A percentile compares a stretch with the other conserved stretches of the same genome.
These are phyloP conservation scores for Penicillium tannophilum DNA, from an alignment of 495 filamentous ascomycete species.

Conservation along the genomic window DNA sequence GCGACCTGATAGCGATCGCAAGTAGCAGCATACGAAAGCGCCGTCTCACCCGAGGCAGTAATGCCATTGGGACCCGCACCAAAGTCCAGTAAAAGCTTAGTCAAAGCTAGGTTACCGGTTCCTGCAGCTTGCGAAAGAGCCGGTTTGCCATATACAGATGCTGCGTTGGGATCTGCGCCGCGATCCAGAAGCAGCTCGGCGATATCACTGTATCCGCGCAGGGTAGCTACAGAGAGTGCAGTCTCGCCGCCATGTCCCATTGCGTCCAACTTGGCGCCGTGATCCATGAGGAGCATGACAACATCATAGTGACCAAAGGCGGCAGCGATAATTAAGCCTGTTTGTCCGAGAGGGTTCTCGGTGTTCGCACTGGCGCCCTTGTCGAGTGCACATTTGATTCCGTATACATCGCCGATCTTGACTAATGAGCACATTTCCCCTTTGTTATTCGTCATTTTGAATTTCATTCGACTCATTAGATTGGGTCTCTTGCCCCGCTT, in stretches of 20 bases:
- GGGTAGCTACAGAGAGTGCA: conserved; percentile 36
- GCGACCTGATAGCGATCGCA: conserved; percentile 39
- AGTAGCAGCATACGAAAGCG: conserved; percentile 43
- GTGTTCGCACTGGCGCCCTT: conserved; percentile 42
- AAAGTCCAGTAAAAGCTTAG: conserved; percentile 41
- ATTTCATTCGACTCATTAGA: conserved; percentile 19
- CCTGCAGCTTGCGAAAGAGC: conserved; percentile 35
- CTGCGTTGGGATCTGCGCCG: conserved; percentile 26
- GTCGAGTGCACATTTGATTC: conserved; percentile 22
- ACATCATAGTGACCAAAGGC: conserved; percentile 22
- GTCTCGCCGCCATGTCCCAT: conserved; percentile 23
- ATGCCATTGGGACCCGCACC: conserved; percentile 43
- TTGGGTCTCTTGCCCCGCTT: conserved; percentile 13
- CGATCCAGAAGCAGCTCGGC: conserved; percentile 31
- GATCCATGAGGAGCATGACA: conserved; percentile 28
- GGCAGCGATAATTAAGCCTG: conserved; percentile 39
- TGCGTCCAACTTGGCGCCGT: conserved; percentile 27
- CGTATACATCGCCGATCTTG: conserved; percentile 6
- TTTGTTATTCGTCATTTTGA: conserved; percentile 16
- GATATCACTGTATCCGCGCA: conserved; percentile 32
- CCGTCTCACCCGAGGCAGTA: conserved; percentile 34
- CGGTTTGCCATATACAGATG: conserved; percentile 7
- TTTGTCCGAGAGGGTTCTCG: conserved; percentile 32
- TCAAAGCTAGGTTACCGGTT: conserved; percentile 33
- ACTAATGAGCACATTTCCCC: conserved; percentile 15